Base-by-base conservation (phyloP, 345 rosid species). In the Draba incana region DNA sequence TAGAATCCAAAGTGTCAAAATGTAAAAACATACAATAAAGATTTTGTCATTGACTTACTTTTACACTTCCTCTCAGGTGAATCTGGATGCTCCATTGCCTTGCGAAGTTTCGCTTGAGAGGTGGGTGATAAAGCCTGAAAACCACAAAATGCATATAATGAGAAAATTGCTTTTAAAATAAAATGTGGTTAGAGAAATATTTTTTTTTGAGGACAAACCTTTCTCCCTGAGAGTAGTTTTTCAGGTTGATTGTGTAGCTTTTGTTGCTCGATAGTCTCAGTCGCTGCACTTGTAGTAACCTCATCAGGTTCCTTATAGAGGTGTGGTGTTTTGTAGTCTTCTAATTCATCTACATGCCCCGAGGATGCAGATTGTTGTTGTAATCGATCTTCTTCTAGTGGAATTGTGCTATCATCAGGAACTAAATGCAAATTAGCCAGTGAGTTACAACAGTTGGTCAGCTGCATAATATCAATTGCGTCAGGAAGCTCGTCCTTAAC, bases 111-210 rank as follows among this genome's bases (percentile, higher is more conserved):
- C 56, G 82, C 84, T 80, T 82, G 98, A 42, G 96, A 83, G 52
- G 75, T 66, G 24, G 97, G 96, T 72, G 98, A 93, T 70, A 93
- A 85, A 66, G 66, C 78, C 98, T 90, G 94, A 68, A 80, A 80
- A 39, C 33, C 59, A 31, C 62, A 31, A 44, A 20, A 71, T 51
- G 33, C 33, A 72, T 35, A 10, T 11, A 59, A 23, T 77, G 58
- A 80, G 62, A 41, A 70, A 64, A 0, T 46, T 45, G 62, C 52
- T 50, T 43, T 51, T 52, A 50, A 45, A 38, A 57, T 14, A 23
- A 3, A 53, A 47, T 28, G 14, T 44, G 63, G 42, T 62, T 46
- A 39, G 69, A 61, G 57, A 9, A 28, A 61, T 20, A 10, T 59
- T 16, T 37, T 28, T 37, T 28, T 37, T 11, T 48, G 3, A 54